Percentiles rank a stretch among this genome's conserved stretches.
Conservation (phyloP, 2,329 filamentous ascomycete genomes). For the Neopestalotiopsis rosae region DNA sequence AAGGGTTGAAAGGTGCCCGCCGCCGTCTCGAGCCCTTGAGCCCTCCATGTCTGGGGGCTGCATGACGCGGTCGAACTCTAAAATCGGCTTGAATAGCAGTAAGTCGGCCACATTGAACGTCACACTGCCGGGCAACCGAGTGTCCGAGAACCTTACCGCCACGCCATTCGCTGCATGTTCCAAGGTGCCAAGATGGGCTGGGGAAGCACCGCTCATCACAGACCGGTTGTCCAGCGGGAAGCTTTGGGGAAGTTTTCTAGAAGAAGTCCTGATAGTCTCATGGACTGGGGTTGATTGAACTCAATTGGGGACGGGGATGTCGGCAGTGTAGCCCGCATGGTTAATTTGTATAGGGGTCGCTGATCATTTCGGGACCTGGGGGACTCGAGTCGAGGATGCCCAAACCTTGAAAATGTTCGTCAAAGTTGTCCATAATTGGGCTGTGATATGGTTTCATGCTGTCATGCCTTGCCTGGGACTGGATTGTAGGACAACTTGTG, state of each 20-base stretch:
- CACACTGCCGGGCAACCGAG: neutral
- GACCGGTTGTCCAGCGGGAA: neutral
- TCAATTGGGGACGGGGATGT: neutral
- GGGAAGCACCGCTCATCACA: neutral
- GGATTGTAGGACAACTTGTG: too few relatives aligned
- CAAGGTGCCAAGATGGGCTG: neutral
- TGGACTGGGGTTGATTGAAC: neutral
- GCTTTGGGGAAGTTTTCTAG: constrained; percentile 3
- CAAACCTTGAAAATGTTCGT: too few relatives aligned
- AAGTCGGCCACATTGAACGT: neutral
- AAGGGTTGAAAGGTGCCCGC: too few relatives aligned
- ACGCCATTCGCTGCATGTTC: neutral
- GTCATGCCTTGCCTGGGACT: too few relatives aligned
- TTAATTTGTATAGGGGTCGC: neutral
- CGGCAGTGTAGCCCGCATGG: neutral
- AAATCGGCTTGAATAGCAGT: neutral
- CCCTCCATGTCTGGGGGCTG: neutral
- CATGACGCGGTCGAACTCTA: constrained; percentile 1
- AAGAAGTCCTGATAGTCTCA: neutral
- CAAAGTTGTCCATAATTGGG: too few relatives aligned
- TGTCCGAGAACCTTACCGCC: neutral
- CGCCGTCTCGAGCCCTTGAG: neutral
- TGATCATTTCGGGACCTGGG: too few relatives aligned
- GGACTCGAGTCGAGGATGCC: too few relatives aligned
- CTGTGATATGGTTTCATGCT: too few relatives aligned